phyloP scores from a whole-genome alignment of 2,329 filamentous ascomycete species.

The Curvularia hawaiiensis region DNA sequence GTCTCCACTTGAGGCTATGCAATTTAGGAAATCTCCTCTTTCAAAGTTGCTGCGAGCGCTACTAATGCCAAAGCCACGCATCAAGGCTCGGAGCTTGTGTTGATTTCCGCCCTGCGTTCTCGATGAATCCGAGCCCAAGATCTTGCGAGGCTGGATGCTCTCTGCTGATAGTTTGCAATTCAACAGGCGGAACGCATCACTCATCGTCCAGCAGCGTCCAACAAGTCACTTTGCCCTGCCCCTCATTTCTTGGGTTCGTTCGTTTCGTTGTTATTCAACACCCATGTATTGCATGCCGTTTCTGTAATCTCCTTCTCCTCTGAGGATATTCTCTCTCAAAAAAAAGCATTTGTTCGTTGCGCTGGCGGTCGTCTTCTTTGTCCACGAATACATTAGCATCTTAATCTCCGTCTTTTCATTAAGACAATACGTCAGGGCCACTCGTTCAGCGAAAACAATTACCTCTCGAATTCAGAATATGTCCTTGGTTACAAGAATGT shows the following conservation, averaged over 20 bases:
- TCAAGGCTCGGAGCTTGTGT: not conserved
- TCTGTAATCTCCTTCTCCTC: not conserved
- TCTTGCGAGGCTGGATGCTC: not conserved
- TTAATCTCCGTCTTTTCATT: not conserved
- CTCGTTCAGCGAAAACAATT: slow-evolving; percentile 15
- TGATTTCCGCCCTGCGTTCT: not conserved
- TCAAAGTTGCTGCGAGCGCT: not conserved
- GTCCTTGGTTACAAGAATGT: not conserved
- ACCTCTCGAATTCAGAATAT: slow-evolving; percentile 1
- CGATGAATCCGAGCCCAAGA: not conserved
- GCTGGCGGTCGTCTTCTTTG: not conserved
- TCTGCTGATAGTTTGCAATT: not conserved
- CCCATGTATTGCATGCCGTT: not conserved
- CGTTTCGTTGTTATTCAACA: not conserved
- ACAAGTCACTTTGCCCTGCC: not conserved
- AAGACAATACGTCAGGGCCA: slow-evolving; percentile 27
- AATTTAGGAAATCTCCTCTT: not conserved
- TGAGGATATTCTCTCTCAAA: not conserved
- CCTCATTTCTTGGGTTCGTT: not conserved
- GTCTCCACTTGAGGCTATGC: not conserved
- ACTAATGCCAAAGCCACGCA: too few relatives aligned
- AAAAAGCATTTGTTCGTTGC: not conserved
- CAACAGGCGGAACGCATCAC: not conserved
- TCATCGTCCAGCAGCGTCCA: too few relatives aligned
- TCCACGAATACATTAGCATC: not conserved